These are phyloP conservation scores for Nannochloris sp. DNA, from an alignment of 139 green algal species.

Conservation along the genomic window DNA sequence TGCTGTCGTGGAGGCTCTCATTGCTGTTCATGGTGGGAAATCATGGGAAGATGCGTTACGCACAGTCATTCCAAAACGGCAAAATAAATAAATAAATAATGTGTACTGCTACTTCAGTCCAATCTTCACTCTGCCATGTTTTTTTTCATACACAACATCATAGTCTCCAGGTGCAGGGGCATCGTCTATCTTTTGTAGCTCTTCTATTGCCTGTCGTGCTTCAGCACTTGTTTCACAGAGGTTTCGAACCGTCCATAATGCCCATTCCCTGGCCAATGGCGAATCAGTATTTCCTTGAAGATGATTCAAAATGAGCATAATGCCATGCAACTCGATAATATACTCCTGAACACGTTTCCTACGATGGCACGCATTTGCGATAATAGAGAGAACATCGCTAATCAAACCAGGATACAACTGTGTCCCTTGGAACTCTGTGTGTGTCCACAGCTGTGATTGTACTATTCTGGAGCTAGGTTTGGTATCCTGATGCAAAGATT, in stretches of 20 bases:
- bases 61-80: not conserved
- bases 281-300: slow-evolving; percentile 49
- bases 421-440: not conserved
- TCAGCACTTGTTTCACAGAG: slow-evolving; percentile 55
- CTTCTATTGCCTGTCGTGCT: slow-evolving; percentile 22
- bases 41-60: not conserved
- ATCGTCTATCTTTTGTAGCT: slow-evolving; percentile 34
- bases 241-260: slow-evolving; percentile 82
- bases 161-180: slow-evolving; percentile 51
- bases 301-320: slow-evolving; percentile 58
- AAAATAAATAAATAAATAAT: slow-evolving; percentile 2
- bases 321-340: slow-evolving; percentile 28
- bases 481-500: slow-evolving; percentile 15
- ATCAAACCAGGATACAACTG: not conserved
- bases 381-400: slow-evolving; percentile 12
- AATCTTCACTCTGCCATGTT: slow-evolving; percentile 33
- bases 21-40: slow-evolving; percentile 9
- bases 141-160: slow-evolving; percentile 54
- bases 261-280: slow-evolving; percentile 78
- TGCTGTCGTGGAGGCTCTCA: slow-evolving; percentile 14
- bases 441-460: too few species aligned
- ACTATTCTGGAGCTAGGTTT: too few species aligned
- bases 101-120: not conserved
- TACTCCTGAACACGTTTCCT: slow-evolving; percentile 28
- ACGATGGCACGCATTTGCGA: slow-evolving; percentile 46